phyloP scores from a whole-genome alignment of 75 land plant species.

The Selaginella moellendorffii region DNA sequence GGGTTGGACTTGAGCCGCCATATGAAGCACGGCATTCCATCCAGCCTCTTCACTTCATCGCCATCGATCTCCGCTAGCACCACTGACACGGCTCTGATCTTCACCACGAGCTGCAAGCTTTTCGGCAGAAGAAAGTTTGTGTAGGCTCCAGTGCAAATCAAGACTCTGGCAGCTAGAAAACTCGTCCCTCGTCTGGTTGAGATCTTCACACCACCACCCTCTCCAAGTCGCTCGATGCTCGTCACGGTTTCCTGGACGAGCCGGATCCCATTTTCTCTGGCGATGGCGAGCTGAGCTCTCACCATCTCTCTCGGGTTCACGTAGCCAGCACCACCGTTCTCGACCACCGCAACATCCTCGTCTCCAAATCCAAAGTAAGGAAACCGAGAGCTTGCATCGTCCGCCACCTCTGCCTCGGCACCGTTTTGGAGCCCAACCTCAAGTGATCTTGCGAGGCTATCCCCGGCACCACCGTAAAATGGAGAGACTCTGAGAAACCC shows the following conservation, averaged over 20 bases:
- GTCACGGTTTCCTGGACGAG: constrained; percentile 13
- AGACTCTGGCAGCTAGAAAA: constrained; percentile 9
- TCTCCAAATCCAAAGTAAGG: constrained; percentile 17
- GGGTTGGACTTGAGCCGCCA: constrained; percentile 17
- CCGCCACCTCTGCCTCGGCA: constrained; percentile 13
- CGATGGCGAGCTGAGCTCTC: constrained; percentile 19
- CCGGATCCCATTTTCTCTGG: constrained; percentile 14
- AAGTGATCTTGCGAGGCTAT: constrained; percentile 9
- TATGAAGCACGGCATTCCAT: constrained; percentile 20
- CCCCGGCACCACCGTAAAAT: constrained; percentile 7
- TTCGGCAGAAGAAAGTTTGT: constrained; percentile 15
- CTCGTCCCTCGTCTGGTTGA: constrained; percentile 11
- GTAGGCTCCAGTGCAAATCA: constrained; percentile 22
- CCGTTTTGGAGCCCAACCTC: constrained; percentile 13
- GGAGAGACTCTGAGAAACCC: constrained; percentile 21
- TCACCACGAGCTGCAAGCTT: neutral
- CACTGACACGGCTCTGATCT: constrained; percentile 11
- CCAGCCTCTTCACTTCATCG: constrained; percentile 13
- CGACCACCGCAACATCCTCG: constrained; percentile 14
- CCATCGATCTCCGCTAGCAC: constrained; percentile 16
- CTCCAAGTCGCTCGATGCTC: neutral
- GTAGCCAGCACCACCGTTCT: constrained; percentile 23
- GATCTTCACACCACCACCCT: constrained; percentile 11
- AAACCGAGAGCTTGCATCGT: constrained; percentile 5
- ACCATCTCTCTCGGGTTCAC: constrained; percentile 23